Percentiles rank a stretch among this genome's conserved stretches.
These are phyloP conservation scores for Lantana camara DNA, from an alignment of 257 asterid genomes.

Conservation along the genomic window DNA sequence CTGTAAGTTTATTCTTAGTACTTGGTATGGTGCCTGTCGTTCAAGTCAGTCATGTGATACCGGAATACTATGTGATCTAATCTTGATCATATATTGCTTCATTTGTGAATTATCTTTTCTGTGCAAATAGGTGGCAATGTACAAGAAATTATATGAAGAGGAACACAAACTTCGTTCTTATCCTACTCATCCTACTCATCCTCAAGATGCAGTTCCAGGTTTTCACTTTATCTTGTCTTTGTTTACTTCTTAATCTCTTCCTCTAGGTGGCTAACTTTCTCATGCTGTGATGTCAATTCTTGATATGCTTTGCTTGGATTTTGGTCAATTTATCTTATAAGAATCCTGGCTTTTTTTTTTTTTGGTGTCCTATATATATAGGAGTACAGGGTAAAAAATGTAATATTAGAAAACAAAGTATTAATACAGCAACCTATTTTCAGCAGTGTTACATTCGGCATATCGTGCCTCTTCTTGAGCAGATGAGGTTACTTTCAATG, in stretches of 20 bases:
- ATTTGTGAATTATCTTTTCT: constrained; percentile 1
- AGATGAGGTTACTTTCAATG: too few species aligned
- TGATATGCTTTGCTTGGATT: constrained; percentile 1
- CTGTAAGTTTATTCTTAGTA: constrained; percentile 54
- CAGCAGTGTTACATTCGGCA: too few species aligned
- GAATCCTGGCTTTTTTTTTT: too few species aligned
- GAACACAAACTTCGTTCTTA: constrained; percentile 58
- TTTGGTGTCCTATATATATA: too few species aligned
- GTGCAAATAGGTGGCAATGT: constrained; percentile 77
- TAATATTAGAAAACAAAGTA: too few species aligned
- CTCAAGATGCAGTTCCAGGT: constrained; percentile 60
- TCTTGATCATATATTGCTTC: not conserved
- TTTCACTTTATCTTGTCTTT: constrained; percentile 19
- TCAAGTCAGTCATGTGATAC: not conserved
- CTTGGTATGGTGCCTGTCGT: constrained; percentile 14
- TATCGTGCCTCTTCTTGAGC: too few species aligned
- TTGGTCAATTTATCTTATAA: not conserved
- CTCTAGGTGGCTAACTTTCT: constrained; percentile 19
- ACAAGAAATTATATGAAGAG: constrained; percentile 84
- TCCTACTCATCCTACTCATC: constrained; percentile 42
- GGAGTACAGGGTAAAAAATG: too few species aligned
- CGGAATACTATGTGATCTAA: not conserved
- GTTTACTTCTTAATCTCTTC: not conserved
- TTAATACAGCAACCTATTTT: too few species aligned
- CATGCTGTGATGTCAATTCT: not conserved